These are phyloP conservation scores for Haplosporangium gracile DNA, from an alignment of 192 early-diverging fungal genomes.

Conservation along the genomic window DNA sequence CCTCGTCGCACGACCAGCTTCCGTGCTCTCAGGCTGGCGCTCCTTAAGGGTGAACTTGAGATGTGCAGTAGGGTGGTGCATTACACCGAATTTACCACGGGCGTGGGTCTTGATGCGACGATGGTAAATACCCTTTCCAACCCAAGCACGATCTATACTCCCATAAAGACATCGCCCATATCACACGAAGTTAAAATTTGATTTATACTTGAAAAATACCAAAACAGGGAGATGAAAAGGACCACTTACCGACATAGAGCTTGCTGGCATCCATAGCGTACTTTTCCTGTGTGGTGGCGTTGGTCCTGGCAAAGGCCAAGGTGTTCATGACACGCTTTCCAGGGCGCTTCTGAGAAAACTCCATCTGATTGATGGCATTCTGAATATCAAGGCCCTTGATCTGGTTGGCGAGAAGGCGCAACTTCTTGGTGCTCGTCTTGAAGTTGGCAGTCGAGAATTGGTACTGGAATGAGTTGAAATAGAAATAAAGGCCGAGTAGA, in stretches of 20 bases:
- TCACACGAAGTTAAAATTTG: neutral
- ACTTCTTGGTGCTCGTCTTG: constrained; percentile 77
- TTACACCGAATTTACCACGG: constrained; percentile 82
- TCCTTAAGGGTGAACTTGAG: constrained; percentile 88
- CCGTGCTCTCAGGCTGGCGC: constrained; percentile 49
- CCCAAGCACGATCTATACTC: constrained; percentile 76
- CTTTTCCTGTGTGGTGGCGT: constrained; percentile 66
- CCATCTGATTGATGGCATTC: constrained; percentile 85
- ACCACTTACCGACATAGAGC: constrained; percentile 66
- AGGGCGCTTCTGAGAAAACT: constrained; percentile 79
- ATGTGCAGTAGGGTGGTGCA: constrained; percentile 82
- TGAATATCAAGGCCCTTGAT: constrained; percentile 73
- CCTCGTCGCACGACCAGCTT: constrained; percentile 50
- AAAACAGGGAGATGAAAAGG: neutral
- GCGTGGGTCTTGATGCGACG: constrained; percentile 84
- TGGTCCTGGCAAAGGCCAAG: constrained; percentile 76
- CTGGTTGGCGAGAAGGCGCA: constrained; percentile 79
- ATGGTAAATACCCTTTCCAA: constrained; percentile 86
- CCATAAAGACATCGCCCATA: neutral
- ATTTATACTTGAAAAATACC: neutral
- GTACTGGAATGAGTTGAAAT: constrained; percentile 53
- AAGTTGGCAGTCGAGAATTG: constrained; percentile 75
- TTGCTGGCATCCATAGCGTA: constrained; percentile 76
- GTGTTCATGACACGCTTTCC: constrained; percentile 73
- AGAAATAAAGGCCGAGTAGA: neutral